Percentiles rank a stretch among this genome's conserved stretches.
These are phyloP conservation scores for Chamaecrista fasciculata DNA, from an alignment of 306 rosid species.

Conservation along the genomic window DNA sequence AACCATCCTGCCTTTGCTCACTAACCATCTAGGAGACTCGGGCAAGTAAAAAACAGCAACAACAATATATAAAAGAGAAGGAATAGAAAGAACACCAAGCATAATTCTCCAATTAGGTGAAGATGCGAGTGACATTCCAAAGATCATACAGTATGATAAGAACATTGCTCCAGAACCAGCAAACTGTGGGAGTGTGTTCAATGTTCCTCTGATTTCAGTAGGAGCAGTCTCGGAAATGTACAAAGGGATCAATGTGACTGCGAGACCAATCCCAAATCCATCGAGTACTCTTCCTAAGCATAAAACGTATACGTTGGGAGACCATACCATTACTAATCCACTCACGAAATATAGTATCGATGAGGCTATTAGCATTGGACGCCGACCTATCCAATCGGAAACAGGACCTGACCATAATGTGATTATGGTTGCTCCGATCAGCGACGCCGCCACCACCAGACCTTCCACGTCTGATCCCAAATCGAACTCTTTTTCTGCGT, in stretches of 20 bases:
- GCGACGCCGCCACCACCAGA: conserved; percentile 85
- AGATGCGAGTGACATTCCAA: conserved; percentile 53
- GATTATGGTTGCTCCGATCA: conserved; percentile 69
- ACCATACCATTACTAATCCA: conserved; percentile 75
- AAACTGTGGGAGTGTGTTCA: conserved; percentile 86
- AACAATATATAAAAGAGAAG: conserved; percentile 54
- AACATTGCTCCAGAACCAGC: conserved; percentile 83
- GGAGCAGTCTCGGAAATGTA: conserved; percentile 88
- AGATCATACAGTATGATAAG: conserved; percentile 71
- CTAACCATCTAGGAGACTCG: conserved; percentile 89
- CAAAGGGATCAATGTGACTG: conserved; percentile 73
- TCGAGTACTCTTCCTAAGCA: conserved; percentile 66
- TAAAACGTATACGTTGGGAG: conserved; percentile 70
- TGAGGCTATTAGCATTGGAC: conserved; percentile 70
- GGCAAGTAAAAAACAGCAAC: conserved; percentile 76
- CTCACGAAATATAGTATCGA: conserved; percentile 63
- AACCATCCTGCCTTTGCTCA: conserved; percentile 78
- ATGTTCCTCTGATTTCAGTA: conserved; percentile 72
- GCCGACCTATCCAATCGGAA: conserved; percentile 68
- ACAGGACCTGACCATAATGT: conserved; percentile 69
- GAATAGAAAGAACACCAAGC: conserved; percentile 79
- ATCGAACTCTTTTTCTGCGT: conserved; percentile 56
- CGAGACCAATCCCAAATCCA: conserved; percentile 87
- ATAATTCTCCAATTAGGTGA: conserved; percentile 72
- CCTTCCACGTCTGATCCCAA: conserved; percentile 56